Conservation (phyloP, 176 grass and related monocot species). For the Carex pumila region DNA sequence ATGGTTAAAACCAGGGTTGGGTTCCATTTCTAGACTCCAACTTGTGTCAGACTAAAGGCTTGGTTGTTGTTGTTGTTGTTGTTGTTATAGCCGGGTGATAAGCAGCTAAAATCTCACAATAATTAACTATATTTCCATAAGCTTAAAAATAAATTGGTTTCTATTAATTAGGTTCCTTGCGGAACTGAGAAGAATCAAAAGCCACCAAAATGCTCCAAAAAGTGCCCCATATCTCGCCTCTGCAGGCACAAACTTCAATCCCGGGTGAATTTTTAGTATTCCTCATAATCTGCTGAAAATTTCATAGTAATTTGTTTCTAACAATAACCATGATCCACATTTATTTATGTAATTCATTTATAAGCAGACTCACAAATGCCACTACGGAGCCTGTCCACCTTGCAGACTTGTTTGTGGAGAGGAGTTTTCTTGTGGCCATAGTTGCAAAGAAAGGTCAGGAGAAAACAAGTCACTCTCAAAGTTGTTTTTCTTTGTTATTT, state of each 20-base stretch:
- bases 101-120: conserved; percentile 11
- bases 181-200: conserved; percentile 95
- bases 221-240: conserved; percentile 65
- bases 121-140: background rate
- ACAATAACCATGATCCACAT: conserved; percentile 7
- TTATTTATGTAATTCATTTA: conserved; percentile 18
- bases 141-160: background rate
- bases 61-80: too few species aligned
- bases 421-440: conserved; percentile 76
- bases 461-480: conserved; percentile 9
- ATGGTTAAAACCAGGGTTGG: background rate
- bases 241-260: conserved; percentile 77
- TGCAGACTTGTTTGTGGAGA: conserved; percentile 78
- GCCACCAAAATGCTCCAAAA: conserved; percentile 84
- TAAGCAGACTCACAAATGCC: conserved; percentile 82
- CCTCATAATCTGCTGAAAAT: conserved; percentile 14
- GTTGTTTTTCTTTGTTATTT: background rate
- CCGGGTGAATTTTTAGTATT: conserved; percentile 42
- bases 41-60: too few species aligned
- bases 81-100: background rate
- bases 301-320: conserved; percentile 20
- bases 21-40: too few species aligned
- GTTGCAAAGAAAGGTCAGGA: conserved; percentile 75
- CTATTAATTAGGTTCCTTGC: conserved; percentile 71
- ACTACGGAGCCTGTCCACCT: conserved; percentile 93